Percentiles rank a stretch among this genome's conserved stretches.
Evolutionary conservation across 208 protist genomes (phyloP).

Genomic region (Leishmania lainsoni): DNA sequence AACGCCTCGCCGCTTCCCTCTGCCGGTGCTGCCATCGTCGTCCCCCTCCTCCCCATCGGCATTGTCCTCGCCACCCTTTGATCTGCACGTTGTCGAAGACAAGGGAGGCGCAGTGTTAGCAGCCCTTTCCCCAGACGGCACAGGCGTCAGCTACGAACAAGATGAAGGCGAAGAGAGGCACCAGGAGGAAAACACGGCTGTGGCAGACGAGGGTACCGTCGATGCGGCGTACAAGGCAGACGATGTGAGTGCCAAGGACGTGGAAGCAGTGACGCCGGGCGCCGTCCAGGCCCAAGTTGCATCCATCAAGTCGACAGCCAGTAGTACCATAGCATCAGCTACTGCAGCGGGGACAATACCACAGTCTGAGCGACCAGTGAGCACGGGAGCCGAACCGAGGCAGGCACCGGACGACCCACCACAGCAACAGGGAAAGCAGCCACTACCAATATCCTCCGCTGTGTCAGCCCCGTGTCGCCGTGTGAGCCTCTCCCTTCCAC

Average conservation of each 20-base stretch:
- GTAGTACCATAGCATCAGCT: background rate
- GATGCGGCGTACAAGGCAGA: background rate
- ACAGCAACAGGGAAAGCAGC: background rate
- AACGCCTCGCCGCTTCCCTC: background rate
- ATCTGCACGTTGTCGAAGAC: background rate
- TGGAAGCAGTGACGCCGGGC: background rate
- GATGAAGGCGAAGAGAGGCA: background rate
- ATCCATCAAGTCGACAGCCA: background rate
- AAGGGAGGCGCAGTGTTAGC: background rate
- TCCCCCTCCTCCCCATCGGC: background rate
- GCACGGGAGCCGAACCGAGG: background rate
- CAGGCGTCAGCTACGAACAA: background rate
- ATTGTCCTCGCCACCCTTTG: background rate
- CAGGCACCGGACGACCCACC: background rate
- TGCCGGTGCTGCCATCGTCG: background rate
- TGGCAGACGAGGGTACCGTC: background rate
- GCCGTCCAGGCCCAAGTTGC: background rate
- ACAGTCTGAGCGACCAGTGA: background rate
- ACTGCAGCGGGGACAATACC: background rate
- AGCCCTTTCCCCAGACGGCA: background rate
- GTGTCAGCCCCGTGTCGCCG: conserved; percentile 1
- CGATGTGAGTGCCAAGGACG: background rate
- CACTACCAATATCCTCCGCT: background rate
- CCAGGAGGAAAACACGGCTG: background rate
- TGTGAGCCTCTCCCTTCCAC: conserved; percentile 21